Conservation (phyloP, 2,329 filamentous ascomycete genomes). For the Cytospora paraplurivora region DNA sequence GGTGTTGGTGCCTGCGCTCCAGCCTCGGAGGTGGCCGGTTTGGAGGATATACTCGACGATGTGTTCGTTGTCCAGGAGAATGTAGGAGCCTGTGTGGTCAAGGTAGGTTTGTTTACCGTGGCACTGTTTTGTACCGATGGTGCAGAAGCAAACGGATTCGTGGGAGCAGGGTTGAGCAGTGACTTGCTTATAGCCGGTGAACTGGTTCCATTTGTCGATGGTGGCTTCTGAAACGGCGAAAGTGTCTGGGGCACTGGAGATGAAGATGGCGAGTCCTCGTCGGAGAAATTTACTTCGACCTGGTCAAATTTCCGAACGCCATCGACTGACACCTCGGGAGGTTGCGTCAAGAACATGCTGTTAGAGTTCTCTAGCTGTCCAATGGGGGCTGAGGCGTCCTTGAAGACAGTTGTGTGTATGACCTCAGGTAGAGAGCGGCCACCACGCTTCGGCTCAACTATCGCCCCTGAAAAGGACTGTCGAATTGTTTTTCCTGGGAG, state of each 20-base stretch:
- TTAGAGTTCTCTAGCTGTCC: slow-evolving; percentile 29
- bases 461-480: slow-evolving; percentile 56
- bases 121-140: not conserved
- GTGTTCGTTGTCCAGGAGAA: not conserved
- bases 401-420: slow-evolving; percentile 58
- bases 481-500: slow-evolving; percentile 53
- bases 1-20: slow-evolving; percentile 3
- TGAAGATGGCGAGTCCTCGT: slow-evolving; percentile 23
- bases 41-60: not conserved
- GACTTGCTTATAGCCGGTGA: not conserved
- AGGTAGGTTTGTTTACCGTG: not conserved
- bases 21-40: not conserved
- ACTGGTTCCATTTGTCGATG: slow-evolving; percentile 7
- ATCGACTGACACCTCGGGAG: slow-evolving; percentile 13
- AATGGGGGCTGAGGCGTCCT: slow-evolving; percentile 36
- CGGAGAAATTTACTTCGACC: slow-evolving; percentile 18
- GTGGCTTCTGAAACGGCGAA: slow-evolving; percentile 14
- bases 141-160: slow-evolving; percentile 16
- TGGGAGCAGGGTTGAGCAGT: slow-evolving; percentile 3
- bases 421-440: slow-evolving; percentile 53
- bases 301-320: not conserved
- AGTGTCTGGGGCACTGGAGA: slow-evolving; percentile 19
- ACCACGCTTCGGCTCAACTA: slow-evolving; percentile 64
- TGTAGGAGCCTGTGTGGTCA: not conserved
- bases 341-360: slow-evolving; percentile 34